Evolutionary conservation across 805 yeast species (phyloP), one percentile per base, ranked within the genome.

Genomic region (Ogataea angusta): DNA sequence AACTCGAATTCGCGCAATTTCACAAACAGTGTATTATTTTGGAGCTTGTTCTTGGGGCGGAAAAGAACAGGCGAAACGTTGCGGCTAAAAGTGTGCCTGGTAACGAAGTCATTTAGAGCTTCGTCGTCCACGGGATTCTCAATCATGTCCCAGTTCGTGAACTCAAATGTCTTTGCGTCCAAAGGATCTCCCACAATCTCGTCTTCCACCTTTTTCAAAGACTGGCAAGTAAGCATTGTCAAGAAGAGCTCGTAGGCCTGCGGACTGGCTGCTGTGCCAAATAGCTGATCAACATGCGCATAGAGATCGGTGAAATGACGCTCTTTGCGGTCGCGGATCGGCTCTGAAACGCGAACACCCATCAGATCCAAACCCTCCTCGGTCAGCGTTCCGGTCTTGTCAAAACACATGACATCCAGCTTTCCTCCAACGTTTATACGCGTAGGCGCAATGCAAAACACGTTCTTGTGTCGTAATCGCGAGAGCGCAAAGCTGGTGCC

Each of bases 391-490:
- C 99, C 99, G 0, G 99, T 93, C 59, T 93, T 93, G 66, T 93
- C 99, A 62, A 93, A 93, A 55, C 96, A 89, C 57, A 88, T 70
- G 3, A 86, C 78, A 57, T 91, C 97, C 18, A 93, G 59, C 53
- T 93, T 89, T 8, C 99, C 99, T 25, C 96, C 96, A n/a, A 93
- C 82, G 57, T 93, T 93, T 34, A 95, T 93, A 45, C 96, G 75
- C 2, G 93, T 86, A 2, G 99, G 99, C 2, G 96, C 80, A 41
- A 91, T 91, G 62, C 99, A 93, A 53, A 82, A 93, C 2, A 95
- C 81, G 29, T 75, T 68, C 45, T 76, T 75, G 45, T 72, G 65
- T 47, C 87, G 80, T 47, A 93, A 68, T 46, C 98, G 72, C 22
- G 79, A 70, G 18, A 93, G 64, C 0, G 99, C 95, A 68, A 93